Percentiles rank a stretch among this genome's conserved stretches.
Evolutionary conservation across 2,329 filamentous ascomycete species (phyloP).

Genomic region (Dissoconium aciculare): DNA sequence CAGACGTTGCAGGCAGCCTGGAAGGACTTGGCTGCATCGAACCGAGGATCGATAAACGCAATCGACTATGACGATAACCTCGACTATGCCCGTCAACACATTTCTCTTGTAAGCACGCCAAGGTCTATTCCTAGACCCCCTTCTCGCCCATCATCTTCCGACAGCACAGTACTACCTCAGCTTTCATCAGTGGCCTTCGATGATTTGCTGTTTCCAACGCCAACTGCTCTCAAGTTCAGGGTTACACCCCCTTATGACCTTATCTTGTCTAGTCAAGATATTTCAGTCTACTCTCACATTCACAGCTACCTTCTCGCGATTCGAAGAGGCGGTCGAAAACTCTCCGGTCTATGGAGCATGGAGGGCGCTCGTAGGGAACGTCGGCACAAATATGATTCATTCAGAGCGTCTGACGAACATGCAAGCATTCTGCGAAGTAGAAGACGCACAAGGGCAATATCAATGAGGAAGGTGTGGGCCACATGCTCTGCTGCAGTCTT

Average conservation of each 20-base stretch:
- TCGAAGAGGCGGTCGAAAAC: slow-evolving; percentile 67
- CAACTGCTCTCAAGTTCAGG: slow-evolving; percentile 54
- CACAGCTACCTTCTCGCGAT: slow-evolving; percentile 79
- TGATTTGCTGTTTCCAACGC: slow-evolving; percentile 67
- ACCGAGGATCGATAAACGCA: slow-evolving; percentile 40
- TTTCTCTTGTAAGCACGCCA: slow-evolving; percentile 46
- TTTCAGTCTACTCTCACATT: slow-evolving; percentile 68
- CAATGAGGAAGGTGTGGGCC: slow-evolving; percentile 77
- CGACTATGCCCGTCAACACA: slow-evolving; percentile 63
- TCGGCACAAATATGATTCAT: no score
- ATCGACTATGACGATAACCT: slow-evolving; percentile 61
- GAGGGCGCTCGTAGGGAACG: slow-evolving; percentile 63
- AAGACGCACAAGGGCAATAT: slow-evolving; percentile 42
- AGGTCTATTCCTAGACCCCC: slow-evolving; percentile 7
- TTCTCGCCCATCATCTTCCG: slow-evolving; percentile 27
- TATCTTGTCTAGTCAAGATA: slow-evolving; percentile 62
- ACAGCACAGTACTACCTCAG: slow-evolving; percentile 24
- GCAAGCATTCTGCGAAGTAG: no score
- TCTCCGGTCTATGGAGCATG: slow-evolving; percentile 77
- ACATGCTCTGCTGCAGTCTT: slow-evolving; percentile 77
- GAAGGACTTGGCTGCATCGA: slow-evolving; percentile 43
- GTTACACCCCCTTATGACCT: slow-evolving; percentile 72
- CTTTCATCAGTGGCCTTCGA: slow-evolving; percentile 47
- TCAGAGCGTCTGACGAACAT: slow-evolving; percentile 55
- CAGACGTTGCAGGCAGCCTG: slow-evolving; percentile 64